phyloP scores from a whole-genome alignment of 2,329 filamentous ascomycete species.

The Epicoccum sorghinum region DNA sequence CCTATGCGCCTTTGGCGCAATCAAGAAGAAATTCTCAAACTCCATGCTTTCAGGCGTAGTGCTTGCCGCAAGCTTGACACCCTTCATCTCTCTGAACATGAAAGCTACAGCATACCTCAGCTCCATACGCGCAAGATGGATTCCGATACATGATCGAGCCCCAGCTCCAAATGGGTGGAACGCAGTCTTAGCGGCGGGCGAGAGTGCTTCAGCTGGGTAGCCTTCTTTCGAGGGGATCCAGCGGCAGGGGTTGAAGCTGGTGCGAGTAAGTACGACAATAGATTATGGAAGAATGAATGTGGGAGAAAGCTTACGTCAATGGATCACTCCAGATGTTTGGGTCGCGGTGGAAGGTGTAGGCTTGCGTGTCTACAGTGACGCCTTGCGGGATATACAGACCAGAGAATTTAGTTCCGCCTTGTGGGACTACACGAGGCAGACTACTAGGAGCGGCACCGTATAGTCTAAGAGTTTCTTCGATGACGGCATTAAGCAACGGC shows the following conservation, averaged over 20 bases:
- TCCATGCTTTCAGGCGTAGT: slow-evolving; percentile 51
- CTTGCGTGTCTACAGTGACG: slow-evolving; percentile 48
- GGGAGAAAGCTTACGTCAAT: slow-evolving; percentile 21
- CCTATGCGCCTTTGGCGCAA: slow-evolving; percentile 51
- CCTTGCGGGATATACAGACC: slow-evolving; percentile 47
- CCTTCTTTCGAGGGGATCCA: slow-evolving; percentile 36
- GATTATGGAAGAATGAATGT: background rate
- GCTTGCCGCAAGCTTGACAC: slow-evolving; percentile 30
- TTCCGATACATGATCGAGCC: slow-evolving; percentile 71
- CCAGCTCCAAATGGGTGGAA: slow-evolving; percentile 75
- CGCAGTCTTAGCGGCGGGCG: slow-evolving; percentile 53
- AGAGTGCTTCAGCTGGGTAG: slow-evolving; percentile 30
- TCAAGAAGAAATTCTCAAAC: slow-evolving; percentile 53
- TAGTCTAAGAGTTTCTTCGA: slow-evolving; percentile 50
- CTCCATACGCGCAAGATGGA: slow-evolving; percentile 69
- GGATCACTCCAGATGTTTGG: slow-evolving; percentile 35
- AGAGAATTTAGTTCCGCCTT: slow-evolving; percentile 42
- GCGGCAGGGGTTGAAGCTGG: slow-evolving; percentile 43
- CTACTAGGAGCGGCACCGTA: slow-evolving; percentile 45
- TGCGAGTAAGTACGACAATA: background rate
- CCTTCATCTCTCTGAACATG: slow-evolving; percentile 58
- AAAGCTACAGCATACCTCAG: slow-evolving; percentile 58
- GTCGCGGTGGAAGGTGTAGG: slow-evolving; percentile 50
- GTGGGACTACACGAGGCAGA: slow-evolving; percentile 47
- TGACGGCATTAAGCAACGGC: slow-evolving; percentile 45